Evolutionary conservation across 2,329 filamentous ascomycete species (phyloP).

Genomic region (Xenoacremonium recifei): DNA sequence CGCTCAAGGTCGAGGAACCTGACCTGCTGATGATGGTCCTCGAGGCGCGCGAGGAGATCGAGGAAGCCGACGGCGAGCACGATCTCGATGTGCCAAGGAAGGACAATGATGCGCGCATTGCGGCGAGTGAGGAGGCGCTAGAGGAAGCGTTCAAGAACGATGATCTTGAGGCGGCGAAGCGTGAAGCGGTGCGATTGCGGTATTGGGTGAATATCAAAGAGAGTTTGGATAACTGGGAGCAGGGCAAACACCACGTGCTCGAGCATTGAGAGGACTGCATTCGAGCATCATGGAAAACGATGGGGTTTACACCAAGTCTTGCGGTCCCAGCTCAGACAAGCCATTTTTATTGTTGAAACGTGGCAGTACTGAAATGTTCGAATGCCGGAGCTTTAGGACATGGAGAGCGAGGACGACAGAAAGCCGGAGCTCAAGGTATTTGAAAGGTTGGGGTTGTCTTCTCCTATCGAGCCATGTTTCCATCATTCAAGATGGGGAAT

Average conservation of each 20-base stretch:
- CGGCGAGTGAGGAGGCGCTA: constrained; percentile 59
- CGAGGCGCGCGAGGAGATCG: constrained; percentile 74
- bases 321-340: no score
- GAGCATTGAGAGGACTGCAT: constrained; percentile 50
- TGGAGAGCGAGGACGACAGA: no score
- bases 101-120: constrained; percentile 68
- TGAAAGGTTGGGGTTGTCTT: no score
- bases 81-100: constrained; percentile 58
- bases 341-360: no score
- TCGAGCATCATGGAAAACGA: no score
- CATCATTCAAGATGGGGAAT: no score
- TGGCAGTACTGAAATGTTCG: no score
- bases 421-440: no score
- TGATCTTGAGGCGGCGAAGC: constrained; percentile 64
- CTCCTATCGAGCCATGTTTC: no score
- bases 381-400: no score
- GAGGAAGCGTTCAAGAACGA: constrained; percentile 64
- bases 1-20: constrained; percentile 63
- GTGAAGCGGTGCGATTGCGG: constrained; percentile 72
- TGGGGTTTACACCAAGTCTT: no score
- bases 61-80: constrained; percentile 66
- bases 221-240: constrained; percentile 80
- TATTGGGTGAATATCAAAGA: constrained; percentile 92
- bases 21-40: constrained; percentile 76
- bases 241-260: constrained; percentile 60